phyloP scores from a whole-genome alignment of 1,284 basidiomycete genomes.

The Coriolopsis trogii region DNA sequence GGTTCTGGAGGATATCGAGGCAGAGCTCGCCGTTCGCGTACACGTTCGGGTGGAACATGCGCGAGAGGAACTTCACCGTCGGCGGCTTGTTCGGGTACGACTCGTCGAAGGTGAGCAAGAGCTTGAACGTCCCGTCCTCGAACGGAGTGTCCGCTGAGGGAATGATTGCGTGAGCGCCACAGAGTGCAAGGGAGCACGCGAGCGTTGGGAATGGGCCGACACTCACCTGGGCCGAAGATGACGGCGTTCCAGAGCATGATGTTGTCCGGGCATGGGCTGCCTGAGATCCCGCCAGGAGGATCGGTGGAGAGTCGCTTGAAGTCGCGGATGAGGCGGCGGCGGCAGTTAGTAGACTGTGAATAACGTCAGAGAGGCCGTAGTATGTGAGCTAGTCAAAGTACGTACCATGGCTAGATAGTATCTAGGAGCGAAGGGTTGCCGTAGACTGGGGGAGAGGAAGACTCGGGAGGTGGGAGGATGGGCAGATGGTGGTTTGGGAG shows the following conservation, averaged over 20 bases:
- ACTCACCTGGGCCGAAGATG: slow-evolving; percentile 94
- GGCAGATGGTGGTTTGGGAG: slow-evolving; percentile 17
- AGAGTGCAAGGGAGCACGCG: background rate
- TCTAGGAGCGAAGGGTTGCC: background rate
- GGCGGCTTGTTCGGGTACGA: slow-evolving; percentile 99
- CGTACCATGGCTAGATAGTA: slow-evolving; percentile 9
- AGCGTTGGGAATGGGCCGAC: background rate
- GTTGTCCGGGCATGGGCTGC: slow-evolving; percentile 96
- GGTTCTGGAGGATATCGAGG: slow-evolving; percentile 96
- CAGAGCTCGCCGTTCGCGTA: slow-evolving; percentile 98
- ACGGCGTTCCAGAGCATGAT: slow-evolving; percentile 99
- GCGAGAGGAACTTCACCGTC: slow-evolving; percentile 93
- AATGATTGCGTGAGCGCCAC: slow-evolving; percentile 1
- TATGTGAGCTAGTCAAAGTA: background rate
- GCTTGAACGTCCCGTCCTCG: slow-evolving; percentile 98
- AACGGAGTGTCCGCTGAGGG: slow-evolving; percentile 92
- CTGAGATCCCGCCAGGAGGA: slow-evolving; percentile 94
- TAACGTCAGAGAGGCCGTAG: background rate
- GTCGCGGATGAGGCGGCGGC: slow-evolving; percentile 90
- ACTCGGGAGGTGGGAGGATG: background rate
- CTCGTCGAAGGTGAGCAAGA: slow-evolving; percentile 94
- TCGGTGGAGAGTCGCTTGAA: slow-evolving; percentile 95
- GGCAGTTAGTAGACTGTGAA: slow-evolving; percentile 82
- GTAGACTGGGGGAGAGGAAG: background rate
- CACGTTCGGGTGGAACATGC: slow-evolving; percentile 99